Evolutionary conservation across 768 basidiomycete genomes (phyloP), one percentile per base, ranked within the genome.

Genomic region (Pulveroboletus sp.): DNA sequence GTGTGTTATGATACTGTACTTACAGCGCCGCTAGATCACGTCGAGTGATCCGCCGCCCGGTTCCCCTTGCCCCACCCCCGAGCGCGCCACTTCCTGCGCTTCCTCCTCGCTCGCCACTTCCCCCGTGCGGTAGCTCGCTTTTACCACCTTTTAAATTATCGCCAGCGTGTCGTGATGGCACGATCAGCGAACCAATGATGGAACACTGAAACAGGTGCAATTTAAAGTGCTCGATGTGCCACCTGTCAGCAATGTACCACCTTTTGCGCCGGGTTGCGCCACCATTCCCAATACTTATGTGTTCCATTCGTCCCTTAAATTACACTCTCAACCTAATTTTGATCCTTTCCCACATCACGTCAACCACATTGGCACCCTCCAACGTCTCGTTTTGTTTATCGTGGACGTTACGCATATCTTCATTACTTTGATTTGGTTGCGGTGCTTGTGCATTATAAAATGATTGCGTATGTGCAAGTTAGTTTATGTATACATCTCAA

Each of bases 21-120:
- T 37, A 50, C 17, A 12, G 6, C 6, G 9, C 24, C 32, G 8
- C n/a, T 43, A 79, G 79, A 54, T 60, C 68, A 15, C 72, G 77
- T 42, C 70, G 76, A 46, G 64, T 57, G 43, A 59, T 71, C 9
- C 74, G 76, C 31, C 52, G 49, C 17, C 55, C 60, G 2, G 33
- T 58, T 24, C 68, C 68, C 12, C 41, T 57, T 26, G 58, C 47
- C 1, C 66, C 66, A 40, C 66, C 66, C 0, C 66, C 66, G 6
- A 63, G 43, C 30, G 56, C n/a, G 7, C 66, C 68, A 4, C 66
- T 68, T 14, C 66, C 66, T 17, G 62, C 63, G 4, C 54, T 45
- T 42, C 68, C 55, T 24, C 27, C 56, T 18, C 33, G 50, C 5
- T 66, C 61, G 0, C 63, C 63, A n/a, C 60, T 56, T 11, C 7